These are phyloP conservation scores for Penicillium sp. DNA, from an alignment of 2,329 filamentous ascomycete species.

Conservation along the genomic window DNA sequence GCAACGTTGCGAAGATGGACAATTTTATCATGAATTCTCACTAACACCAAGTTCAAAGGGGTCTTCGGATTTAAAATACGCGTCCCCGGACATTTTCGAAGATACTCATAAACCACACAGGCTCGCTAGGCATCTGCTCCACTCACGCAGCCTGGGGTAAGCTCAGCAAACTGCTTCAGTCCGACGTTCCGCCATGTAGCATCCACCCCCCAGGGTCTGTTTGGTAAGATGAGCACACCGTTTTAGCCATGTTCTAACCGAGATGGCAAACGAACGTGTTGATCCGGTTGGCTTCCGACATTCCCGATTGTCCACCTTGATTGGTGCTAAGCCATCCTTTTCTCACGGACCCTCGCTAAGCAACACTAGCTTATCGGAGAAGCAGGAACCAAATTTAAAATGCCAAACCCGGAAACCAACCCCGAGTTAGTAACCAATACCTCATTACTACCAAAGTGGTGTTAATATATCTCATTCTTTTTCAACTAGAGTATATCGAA, in stretches of 20 bases:
- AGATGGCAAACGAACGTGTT: constrained; percentile 17
- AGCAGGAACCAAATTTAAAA: neutral
- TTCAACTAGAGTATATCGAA: too few species aligned
- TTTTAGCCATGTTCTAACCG: constrained; percentile 3
- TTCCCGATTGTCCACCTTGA: neutral
- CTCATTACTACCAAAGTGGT: neutral
- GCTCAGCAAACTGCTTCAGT: neutral
- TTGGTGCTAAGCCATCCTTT: constrained; percentile 7
- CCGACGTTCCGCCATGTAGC: neutral
- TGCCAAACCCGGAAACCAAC: neutral
- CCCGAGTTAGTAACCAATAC: neutral
- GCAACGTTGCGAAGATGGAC: too few species aligned
- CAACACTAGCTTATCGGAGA: neutral
- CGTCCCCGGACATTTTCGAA: too few species aligned
- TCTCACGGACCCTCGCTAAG: neutral
- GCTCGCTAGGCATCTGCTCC: neutral
- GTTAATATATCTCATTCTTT: neutral
- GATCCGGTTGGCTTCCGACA: constrained; percentile 22
- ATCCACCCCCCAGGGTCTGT: neutral
- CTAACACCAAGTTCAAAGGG: neutral
- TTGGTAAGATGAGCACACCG: neutral
- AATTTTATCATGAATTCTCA: too few species aligned
- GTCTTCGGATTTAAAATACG: too few species aligned
- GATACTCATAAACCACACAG: neutral
- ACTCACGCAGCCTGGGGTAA: too few species aligned